Conservation (phyloP, 805 yeast genomes). For the Henningerozyma blattae region DNA sequence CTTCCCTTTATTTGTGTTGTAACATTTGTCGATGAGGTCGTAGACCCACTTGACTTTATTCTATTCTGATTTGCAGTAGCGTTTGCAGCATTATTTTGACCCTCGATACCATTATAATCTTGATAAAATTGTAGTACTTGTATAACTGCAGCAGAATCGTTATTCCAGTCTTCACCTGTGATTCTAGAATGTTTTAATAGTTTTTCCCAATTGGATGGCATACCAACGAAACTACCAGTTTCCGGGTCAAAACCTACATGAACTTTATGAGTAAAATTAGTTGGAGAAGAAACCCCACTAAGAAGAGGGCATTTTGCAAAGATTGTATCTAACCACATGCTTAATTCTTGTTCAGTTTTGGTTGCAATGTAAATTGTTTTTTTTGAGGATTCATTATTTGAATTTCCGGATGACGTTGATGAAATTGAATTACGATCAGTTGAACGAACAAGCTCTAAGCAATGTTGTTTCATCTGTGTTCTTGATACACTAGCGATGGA, state of each 20-base stretch:
- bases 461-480: slow-evolving; percentile 60
- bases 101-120: slow-evolving; percentile 25
- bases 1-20: background rate
- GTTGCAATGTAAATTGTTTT: slow-evolving; percentile 65
- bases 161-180: slow-evolving; percentile 81
- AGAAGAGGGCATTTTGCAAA: slow-evolving; percentile 59
- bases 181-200: slow-evolving; percentile 78
- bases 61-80: background rate
- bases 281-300: slow-evolving; percentile 74
- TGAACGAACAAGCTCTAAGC: slow-evolving; percentile 65
- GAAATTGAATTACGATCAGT: slow-evolving; percentile 18
- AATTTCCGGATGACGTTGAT: slow-evolving; percentile 3
- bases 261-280: slow-evolving; percentile 88
- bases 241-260: slow-evolving; percentile 82
- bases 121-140: slow-evolving; percentile 77
- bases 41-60: background rate
- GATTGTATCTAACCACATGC: slow-evolving; percentile 86
- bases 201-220: slow-evolving; percentile 90
- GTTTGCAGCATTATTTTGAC: background rate
- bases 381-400: slow-evolving; percentile 20
- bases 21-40: background rate
- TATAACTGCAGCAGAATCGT: slow-evolving; percentile 90
- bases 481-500: slow-evolving; percentile 54
- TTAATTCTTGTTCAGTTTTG: slow-evolving; percentile 66
- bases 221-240: slow-evolving; percentile 78